phyloP scores from a whole-genome alignment of 345 rosid species.

The Aquilaria sinensis region DNA sequence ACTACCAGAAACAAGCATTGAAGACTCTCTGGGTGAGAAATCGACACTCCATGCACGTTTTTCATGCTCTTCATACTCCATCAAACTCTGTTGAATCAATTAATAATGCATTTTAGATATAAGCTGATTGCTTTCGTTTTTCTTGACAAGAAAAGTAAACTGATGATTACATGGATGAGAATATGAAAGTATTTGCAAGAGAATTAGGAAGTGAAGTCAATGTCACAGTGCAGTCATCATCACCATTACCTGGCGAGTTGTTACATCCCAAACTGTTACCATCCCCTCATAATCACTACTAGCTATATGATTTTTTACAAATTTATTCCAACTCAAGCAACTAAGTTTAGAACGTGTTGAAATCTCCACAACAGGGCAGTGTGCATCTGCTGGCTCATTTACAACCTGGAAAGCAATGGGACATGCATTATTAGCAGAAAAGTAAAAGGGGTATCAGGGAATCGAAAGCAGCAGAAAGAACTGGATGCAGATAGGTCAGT shows the following conservation, averaged over 20 bases:
- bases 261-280: constrained; percentile 98
- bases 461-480: background rate
- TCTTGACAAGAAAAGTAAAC: background rate
- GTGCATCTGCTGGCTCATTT: constrained; percentile 66
- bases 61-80: constrained; percentile 99
- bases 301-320: constrained; percentile 84
- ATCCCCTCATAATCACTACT: constrained; percentile 99
- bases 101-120: background rate
- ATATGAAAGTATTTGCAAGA: background rate
- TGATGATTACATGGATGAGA: background rate
- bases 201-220: background rate
- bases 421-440: background rate
- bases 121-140: background rate
- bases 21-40: constrained; percentile 83
- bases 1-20: constrained; percentile 98
- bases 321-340: constrained; percentile 98
- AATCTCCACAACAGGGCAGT: constrained; percentile 94
- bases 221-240: background rate
- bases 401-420: constrained; percentile 56
- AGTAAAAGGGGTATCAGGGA: background rate
- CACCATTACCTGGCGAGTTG: constrained; percentile 73
- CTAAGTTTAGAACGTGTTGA: constrained; percentile 94
- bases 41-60: constrained; percentile 99
- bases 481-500: background rate
- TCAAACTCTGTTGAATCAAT: constrained; percentile 51